Evolutionary conservation across 257 asterid genomes (phyloP).

Genomic region (Ehretia macrophylla): DNA sequence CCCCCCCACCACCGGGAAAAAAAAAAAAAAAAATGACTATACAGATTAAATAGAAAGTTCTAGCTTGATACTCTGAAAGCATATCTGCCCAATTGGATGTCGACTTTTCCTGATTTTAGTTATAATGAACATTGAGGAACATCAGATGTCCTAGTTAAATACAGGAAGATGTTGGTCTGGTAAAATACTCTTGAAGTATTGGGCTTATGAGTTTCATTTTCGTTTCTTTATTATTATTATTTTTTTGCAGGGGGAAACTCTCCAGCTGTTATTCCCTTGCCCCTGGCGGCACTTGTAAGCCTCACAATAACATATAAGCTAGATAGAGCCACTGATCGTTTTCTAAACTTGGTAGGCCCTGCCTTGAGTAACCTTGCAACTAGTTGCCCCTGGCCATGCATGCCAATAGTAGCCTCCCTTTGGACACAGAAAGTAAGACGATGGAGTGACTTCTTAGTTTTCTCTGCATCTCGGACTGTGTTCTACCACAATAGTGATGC

Average conservation of each 20-base stretch:
- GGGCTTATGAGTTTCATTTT: background rate
- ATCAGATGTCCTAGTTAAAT: too few species aligned
- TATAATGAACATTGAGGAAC: too few species aligned
- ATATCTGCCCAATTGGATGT: too few species aligned
- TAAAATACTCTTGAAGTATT: too few species aligned
- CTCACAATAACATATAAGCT: constrained; percentile 92
- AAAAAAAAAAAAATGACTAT: too few species aligned
- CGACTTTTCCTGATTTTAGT: too few species aligned
- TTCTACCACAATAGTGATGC: constrained; percentile 87
- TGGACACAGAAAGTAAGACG: constrained; percentile 95
- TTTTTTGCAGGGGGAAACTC: constrained; percentile 60
- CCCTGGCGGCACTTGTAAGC: constrained; percentile 89
- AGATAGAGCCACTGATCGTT: constrained; percentile 56
- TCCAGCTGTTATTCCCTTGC: constrained; percentile 74
- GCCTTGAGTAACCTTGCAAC: constrained; percentile 67
- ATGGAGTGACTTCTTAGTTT: constrained; percentile 87
- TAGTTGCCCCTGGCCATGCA: constrained; percentile 98
- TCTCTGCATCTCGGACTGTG: constrained; percentile 77
- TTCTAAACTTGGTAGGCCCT: constrained; percentile 61
- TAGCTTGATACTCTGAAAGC: too few species aligned
- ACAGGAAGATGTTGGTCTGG: too few species aligned
- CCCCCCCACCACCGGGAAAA: too few species aligned
- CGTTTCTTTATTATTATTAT: constrained; percentile 8
- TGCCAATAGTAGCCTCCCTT: constrained; percentile 73
- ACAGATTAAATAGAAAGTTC: too few species aligned